A percentile compares a stretch with the other conserved stretches of the same genome.
These are phyloP conservation scores for Pleodorina starrii DNA, from an alignment of 139 green algal species.

Conservation along the genomic window DNA sequence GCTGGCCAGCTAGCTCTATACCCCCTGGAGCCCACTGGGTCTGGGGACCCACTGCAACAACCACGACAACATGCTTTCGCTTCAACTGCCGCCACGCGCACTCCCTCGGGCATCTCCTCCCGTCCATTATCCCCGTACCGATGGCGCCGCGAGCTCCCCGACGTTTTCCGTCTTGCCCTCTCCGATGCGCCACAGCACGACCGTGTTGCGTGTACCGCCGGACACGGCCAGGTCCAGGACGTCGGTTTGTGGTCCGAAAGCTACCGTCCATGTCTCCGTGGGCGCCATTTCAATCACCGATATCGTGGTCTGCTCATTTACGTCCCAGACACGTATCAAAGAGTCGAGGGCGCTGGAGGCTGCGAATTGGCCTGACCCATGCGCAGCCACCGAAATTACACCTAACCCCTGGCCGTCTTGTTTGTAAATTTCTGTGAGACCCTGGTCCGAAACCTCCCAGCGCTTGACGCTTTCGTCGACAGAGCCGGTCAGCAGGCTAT, in stretches of 20 bases:
- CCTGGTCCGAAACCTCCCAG: slow-evolving; percentile 72
- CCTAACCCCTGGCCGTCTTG: slow-evolving; percentile 86
- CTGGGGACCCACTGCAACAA: no score
- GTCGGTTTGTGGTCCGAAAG: slow-evolving; percentile 72
- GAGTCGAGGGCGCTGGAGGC: slow-evolving; percentile 88
- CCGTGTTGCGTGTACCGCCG: slow-evolving; percentile 76
- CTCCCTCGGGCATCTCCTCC: no score
- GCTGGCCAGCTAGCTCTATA: no score
- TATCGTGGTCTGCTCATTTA: slow-evolving; percentile 65
- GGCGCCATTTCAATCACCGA: slow-evolving; percentile 82
- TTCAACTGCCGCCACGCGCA: no score
- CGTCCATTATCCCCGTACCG: slow-evolving; percentile 10
- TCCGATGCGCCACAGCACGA: slow-evolving; percentile 61
- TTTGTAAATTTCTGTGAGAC: slow-evolving; percentile 59
- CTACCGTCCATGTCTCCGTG: slow-evolving; percentile 89
- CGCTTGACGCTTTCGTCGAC: slow-evolving; percentile 89
- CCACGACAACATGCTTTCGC: no score
- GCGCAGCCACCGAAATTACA: slow-evolving; percentile 84
- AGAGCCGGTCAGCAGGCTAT: slow-evolving; percentile 82
- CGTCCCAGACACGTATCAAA: slow-evolving; percentile 84
- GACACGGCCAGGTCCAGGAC: slow-evolving; percentile 73
- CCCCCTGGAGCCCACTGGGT: no score
- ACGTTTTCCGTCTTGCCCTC: slow-evolving; percentile 49
- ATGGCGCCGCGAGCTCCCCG: slow-evolving; percentile 43
- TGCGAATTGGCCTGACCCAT: slow-evolving; percentile 77